phyloP scores from a whole-genome alignment of 768 basidiomycete genomes.

The Tricholoma flavovirens region DNA sequence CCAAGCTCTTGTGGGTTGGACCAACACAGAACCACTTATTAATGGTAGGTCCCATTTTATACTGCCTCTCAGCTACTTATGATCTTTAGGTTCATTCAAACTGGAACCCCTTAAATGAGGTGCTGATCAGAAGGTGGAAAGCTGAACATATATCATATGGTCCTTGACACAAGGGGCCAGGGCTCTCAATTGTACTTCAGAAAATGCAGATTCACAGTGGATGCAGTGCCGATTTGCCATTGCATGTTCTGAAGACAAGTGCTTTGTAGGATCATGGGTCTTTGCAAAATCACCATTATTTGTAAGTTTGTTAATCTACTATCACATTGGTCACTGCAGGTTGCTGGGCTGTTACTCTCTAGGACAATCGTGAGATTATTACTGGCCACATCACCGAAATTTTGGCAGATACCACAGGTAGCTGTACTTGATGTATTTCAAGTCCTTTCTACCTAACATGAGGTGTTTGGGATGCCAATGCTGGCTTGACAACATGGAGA shows the following conservation, averaged over 20 bases:
- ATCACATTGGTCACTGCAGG: too few species aligned
- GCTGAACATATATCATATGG: constrained; percentile 4
- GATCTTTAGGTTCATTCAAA: constrained; percentile 4
- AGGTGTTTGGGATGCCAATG: constrained; percentile 20
- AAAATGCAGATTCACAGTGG: constrained; percentile 6
- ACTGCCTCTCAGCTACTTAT: neutral
- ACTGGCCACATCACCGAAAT: constrained; percentile 17
- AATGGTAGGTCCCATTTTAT: constrained; percentile 5
- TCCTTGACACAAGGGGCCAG: constrained; percentile 8
- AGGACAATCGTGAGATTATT: constrained; percentile 3
- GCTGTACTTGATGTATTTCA: constrained; percentile 16
- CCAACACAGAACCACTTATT: neutral
- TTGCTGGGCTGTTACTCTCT: neutral
- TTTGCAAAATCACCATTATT: constrained; percentile 16
- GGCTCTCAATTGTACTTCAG: constrained; percentile 10
- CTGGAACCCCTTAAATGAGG: constrained; percentile 6
- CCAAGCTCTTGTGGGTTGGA: constrained; percentile 16
- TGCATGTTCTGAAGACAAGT: constrained; percentile 15
- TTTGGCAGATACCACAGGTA: constrained; percentile 6
- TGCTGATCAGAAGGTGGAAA: neutral
- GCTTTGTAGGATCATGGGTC: constrained; percentile 19
- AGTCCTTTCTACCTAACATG: constrained; percentile 10
- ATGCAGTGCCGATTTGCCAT: constrained; percentile 11
- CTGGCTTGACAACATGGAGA: constrained; percentile 10
- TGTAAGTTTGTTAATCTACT: constrained; percentile 1